Base-by-base conservation (phyloP, 2,329 filamentous ascomycete genomes). In the Microcyclosporella mali region DNA sequence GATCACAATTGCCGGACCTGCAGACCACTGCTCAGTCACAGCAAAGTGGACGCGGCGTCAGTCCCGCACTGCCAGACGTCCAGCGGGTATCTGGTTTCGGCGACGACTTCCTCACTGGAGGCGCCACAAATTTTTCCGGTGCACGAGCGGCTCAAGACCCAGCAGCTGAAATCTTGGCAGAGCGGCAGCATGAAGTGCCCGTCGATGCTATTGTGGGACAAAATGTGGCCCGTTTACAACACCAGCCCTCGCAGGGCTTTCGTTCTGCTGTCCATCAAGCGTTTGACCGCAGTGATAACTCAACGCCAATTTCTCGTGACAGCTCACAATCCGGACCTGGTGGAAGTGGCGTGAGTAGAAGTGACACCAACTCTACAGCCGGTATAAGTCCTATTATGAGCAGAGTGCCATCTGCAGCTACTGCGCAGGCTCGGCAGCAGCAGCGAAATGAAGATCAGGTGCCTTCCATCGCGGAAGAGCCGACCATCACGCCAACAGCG, bases 371-470 rank as follows among this genome's bases (percentile, higher is more conserved):
- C 46, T 80, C 78, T 49, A 82, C 80, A 7, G 72, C 74, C 37
- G 70, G 70, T 19, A 79, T 84, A 49, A 83, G 79, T 56, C 81
- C 81, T 1, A 84, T 84, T 41, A 81, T 84, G 61, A 75, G 70
- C 50, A 66, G 69, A 39, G 73, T 71, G n/a, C 70, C 74, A 4
- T 73, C 73, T 45, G 63, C 64, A 36, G 65, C 61, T 8, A 56
- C 59, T 33, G 50, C 45, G 33, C 44, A 63, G 11, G 41, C 40
- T 51, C 64, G 46, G 58, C 64, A 37, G 30, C 64, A 37, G 30
- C 66, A 52, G 61, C 52, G 16, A 67, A 15, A 68, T 29, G 68
- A 67, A 31, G 57, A 56, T 51, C 62, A 59, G 36, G 76, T 77
- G 3, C 72, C 76, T 31, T 72, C 72, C 1, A 80, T 81, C 50